Evolutionary conservation across 148 eudicot species (phyloP).

Genomic region (Bassia scoparia): DNA sequence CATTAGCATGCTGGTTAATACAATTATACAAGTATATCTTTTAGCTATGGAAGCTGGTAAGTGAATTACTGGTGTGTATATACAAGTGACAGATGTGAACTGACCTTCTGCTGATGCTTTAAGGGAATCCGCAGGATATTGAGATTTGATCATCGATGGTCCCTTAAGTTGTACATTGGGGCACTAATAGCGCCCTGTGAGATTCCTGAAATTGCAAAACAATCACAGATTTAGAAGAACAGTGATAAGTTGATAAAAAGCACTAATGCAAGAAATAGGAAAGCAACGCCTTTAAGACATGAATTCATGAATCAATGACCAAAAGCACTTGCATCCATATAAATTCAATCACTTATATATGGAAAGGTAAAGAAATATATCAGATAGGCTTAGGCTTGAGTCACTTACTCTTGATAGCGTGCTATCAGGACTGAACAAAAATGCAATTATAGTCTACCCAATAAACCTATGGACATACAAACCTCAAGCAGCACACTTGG

Average conservation of each 20-base stretch:
- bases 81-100: slow-evolving; percentile 1
- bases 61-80: not conserved
- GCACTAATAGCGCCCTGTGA: slow-evolving; percentile 96
- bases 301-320: not conserved
- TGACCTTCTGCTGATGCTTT: slow-evolving; percentile 96
- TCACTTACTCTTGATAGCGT: no score
- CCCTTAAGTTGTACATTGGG: slow-evolving; percentile 90
- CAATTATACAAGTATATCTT: no score
- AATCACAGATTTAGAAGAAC: not conserved
- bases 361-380: no score
- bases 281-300: not conserved
- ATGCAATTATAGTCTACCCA: not conserved
- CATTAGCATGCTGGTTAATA: not conserved
- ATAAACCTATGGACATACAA: slow-evolving; percentile 28
- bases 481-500: slow-evolving; percentile 88
- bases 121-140: slow-evolving; percentile 89
- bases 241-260: no score
- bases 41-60: not conserved
- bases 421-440: no score
- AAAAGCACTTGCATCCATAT: not conserved
- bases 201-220: slow-evolving; percentile 43
- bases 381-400: no score
- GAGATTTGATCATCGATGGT: slow-evolving; percentile 81
- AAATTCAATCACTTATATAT: no score
- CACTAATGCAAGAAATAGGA: no score